Base-by-base conservation (phyloP, 129 eudicot species). In the Dittrichia graveolens region DNA sequence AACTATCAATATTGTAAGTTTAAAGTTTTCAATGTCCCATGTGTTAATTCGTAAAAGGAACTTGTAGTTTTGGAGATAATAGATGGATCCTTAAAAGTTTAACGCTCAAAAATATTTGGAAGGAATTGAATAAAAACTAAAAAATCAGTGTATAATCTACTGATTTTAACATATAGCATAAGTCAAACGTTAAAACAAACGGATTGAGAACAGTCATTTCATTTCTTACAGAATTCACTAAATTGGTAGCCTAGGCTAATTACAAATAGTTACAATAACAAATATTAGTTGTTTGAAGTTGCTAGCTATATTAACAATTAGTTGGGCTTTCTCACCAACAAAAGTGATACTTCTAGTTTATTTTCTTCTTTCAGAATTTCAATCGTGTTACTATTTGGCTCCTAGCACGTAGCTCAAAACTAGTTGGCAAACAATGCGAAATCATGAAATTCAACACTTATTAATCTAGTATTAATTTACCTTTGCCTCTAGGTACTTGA, bases 401-500 rank as follows among this genome's bases (percentile, higher is more conserved):
- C 60, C 59, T 35, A 77, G 19, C n/a, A 42, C 48, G n/a, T n/a
- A 16, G 52, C 49, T 41, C 7, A 74, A 14, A 69, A 40, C n/a
- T 63, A 31, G 44, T 6, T 10, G 5, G 45, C 14, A 0, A 38
- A 15, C 13, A 53, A 38, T 3, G n/a, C 49, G 65, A 46, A 77
- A 66, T 24, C 61, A 37, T 11, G 24, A 13, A 38, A 60, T 8
- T 38, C 42, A 15, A 73, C 8, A 66, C 39, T 7, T 16, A 54
- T 14, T 13, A 15, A 41, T 35, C 15, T 6, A 40, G 13, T 41
- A 48, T 16, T 8, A 74, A 49, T 48, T 19, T 72, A 91, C 98
- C 98, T 90, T 88, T 87, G 72, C 98, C 96, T 60, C 91, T 81
- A 50, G 87, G 81, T 38, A 94, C 96, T 65, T 80, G 81, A 1